A percentile compares a stretch with the other conserved stretches of the same genome.
Evolutionary conservation across 805 yeast genomes (phyloP).

Genomic region (Monosporozyma yasuniensis): DNA sequence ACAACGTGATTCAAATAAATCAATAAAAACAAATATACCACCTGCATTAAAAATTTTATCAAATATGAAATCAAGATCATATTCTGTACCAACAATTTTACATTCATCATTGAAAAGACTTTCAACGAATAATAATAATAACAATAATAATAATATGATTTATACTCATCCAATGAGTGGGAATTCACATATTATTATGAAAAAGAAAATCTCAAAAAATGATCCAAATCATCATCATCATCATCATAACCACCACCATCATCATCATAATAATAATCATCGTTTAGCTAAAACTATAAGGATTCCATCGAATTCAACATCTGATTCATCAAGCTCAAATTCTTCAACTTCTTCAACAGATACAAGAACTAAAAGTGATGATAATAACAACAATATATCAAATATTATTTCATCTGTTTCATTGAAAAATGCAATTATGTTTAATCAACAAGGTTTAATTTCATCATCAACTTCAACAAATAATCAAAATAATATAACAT

Average conservation of each 20-base stretch:
- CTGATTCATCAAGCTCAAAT: not conserved
- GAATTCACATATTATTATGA: constrained; percentile 8
- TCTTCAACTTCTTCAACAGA: not conserved
- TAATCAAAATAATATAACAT: constrained; percentile 7
- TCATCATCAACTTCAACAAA: not conserved
- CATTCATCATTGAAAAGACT: constrained; percentile 27
- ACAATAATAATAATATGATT: no score
- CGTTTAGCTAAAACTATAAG: not conserved
- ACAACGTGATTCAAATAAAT: not conserved
- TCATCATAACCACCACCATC: not conserved
- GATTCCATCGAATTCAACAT: not conserved
- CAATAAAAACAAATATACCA: not conserved
- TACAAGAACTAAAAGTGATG: not conserved
- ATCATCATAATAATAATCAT: not conserved
- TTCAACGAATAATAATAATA: constrained; percentile 10
- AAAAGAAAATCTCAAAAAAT: constrained; percentile 4
- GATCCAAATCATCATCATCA: not conserved
- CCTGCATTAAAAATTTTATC: constrained; percentile 5
- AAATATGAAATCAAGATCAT: constrained; percentile 24
- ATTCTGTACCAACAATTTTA: constrained; percentile 28
- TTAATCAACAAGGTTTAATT: constrained; percentile 7
- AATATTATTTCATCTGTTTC: constrained; percentile 5
- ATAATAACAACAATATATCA: not conserved
- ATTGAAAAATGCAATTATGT: constrained; percentile 5
- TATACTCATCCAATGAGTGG: constrained; percentile 2